Base-by-base conservation (phyloP, 163 green algal species). In the Chloromonas sp. region DNA sequence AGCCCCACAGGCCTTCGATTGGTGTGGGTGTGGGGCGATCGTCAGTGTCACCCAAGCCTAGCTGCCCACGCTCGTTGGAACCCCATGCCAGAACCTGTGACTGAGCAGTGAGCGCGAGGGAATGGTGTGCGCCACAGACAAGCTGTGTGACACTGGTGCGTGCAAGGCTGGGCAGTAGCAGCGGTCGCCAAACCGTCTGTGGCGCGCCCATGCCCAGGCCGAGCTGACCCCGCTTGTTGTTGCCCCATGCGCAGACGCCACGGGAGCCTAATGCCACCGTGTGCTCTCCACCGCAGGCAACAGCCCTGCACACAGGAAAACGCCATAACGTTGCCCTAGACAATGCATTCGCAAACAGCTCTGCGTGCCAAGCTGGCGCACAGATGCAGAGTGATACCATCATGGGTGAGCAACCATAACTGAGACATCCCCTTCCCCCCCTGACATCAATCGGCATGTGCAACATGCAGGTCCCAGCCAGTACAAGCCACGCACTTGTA, bases 161-260 rank as follows among this genome's bases (percentile, higher is more conserved):
- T 57, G n/a, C 14, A 57, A 81, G n/a, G 77, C 77, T 57, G 14
- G n/a, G 77, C 77, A 81, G 14, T 57, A 57, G 77, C 15, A n/a
- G 3, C n/a, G 83, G 86, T 61, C 57, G 36, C n/a, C 60, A 70
- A 1, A 84, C 58, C 0, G 36, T 62, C 2, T 3, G 15, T 14
- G 78, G 81, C 1, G 85, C 78, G 60, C 14, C 60, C 60, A 91
- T 83, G 0, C 90, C 90, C 71, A 92, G 87, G 57, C 91, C 91
- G 61, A 91, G 92, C 89, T 98, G 95, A 1, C 94, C 94, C 60
- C 92, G 82, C 59, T 93, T 87, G 87, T 98, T 98, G 79, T 86
- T 89, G 60, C 95, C 95, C 94, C 94, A 98, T 0, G 94, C 92
- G 70, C 96, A 94, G 58, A 98, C 92, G 79, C 96, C 94, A 5